A percentile compares a stretch with the other conserved stretches of the same genome.
phyloP scores from a whole-genome alignment of 108 stramenopile genomes.

The Nitzschia sp. region DNA sequence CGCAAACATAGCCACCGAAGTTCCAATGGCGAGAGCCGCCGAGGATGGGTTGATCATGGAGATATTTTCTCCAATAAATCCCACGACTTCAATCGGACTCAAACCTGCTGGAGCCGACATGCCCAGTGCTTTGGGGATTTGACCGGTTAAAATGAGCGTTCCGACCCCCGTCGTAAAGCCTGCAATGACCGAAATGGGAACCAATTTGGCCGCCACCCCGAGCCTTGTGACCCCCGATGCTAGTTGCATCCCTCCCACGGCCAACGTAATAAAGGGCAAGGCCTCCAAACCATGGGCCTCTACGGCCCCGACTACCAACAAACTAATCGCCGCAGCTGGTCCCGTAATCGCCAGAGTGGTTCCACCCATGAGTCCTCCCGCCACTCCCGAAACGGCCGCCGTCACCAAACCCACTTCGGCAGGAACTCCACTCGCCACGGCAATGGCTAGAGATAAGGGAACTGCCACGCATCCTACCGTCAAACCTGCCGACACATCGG shows the following conservation, averaged over 20 bases:
- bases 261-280: constrained; percentile 29
- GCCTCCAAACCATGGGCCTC: constrained; percentile 32
- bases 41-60: constrained; percentile 17
- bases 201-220: constrained; percentile 31
- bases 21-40: constrained; percentile 28
- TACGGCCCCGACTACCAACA: constrained; percentile 32
- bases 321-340: constrained; percentile 28
- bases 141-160: constrained; percentile 28
- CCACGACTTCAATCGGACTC: constrained; percentile 22
- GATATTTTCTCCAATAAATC: constrained; percentile 27
- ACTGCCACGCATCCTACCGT: constrained; percentile 37
- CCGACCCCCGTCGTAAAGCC: constrained; percentile 37
- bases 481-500: constrained; percentile 31
- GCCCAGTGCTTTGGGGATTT: constrained; percentile 35
- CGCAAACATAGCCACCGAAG: constrained; percentile 28
- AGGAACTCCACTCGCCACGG: constrained; percentile 31
- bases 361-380: constrained; percentile 28
- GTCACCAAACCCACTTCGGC: constrained; percentile 32
- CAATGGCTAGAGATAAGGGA: constrained; percentile 31
- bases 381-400: constrained; percentile 30
- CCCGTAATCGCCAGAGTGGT: constrained; percentile 35
- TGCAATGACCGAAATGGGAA: constrained; percentile 33
- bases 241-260: constrained; percentile 25
- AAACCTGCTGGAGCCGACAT: constrained; percentile 25
- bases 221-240: constrained; percentile 23